Percentiles rank a stretch among this genome's conserved stretches.
Conservation (phyloP, 176 grass and related monocot species). For the Oropetium thomaeum region DNA sequence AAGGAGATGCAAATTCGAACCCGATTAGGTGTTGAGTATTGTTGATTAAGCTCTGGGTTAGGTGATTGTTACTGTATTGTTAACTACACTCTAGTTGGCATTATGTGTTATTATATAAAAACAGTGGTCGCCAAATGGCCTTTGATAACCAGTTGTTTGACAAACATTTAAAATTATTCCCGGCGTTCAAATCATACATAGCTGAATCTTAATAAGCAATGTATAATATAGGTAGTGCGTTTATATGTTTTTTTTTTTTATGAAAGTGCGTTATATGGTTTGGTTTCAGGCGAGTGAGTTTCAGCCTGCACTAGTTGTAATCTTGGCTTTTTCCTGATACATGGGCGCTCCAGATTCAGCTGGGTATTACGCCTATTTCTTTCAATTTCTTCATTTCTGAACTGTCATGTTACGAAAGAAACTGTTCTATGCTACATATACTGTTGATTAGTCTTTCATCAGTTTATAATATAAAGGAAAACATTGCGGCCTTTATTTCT, state of each 20-base stretch:
- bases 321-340: not conserved
- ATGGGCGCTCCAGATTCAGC: not conserved
- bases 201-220: not conserved
- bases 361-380: not conserved
- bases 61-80: not conserved
- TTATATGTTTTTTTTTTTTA: not conserved
- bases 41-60: not conserved
- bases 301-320: not conserved
- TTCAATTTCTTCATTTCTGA: not conserved
- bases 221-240: not conserved
- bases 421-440: not conserved
- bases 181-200: not conserved
- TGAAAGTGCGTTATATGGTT: not conserved
- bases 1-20: conserved; percentile 32
- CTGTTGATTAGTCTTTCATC: not conserved
- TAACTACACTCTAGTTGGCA: not conserved
- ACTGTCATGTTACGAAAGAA: not conserved
- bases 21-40: not conserved
- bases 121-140: not conserved
- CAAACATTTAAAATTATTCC: not conserved
- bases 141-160: conserved; percentile 6
- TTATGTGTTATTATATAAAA: not conserved
- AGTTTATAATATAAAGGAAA: not conserved
- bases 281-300: no score
- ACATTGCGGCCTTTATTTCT: not conserved